Conservation (phyloP, 306 rosid species). For the Rubus parviflorus region DNA sequence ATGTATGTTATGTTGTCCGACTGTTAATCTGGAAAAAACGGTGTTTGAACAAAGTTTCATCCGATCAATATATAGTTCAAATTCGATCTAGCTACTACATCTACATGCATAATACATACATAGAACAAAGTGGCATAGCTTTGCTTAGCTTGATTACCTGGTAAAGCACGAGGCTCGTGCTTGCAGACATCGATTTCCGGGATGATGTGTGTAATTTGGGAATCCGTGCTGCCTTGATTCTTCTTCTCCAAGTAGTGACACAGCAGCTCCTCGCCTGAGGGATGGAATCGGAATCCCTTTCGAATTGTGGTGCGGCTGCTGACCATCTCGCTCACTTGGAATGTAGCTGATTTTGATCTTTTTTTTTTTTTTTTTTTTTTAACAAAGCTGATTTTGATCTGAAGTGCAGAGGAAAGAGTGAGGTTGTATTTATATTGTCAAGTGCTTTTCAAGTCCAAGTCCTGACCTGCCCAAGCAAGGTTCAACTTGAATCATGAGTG, state of each 20-base stretch:
- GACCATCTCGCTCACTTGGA: constrained; percentile 10
- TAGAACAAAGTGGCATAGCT: too few species aligned
- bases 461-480: background rate
- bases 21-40: too few species aligned
- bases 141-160: constrained; percentile 24
- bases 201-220: constrained; percentile 11
- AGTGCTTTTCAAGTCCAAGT: background rate
- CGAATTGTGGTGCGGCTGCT: background rate
- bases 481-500: background rate
- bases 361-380: background rate
- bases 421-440: too few species aligned
- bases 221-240: constrained; percentile 15
- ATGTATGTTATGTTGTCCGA: too few species aligned
- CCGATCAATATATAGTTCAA: too few species aligned
- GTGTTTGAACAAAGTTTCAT: too few species aligned
- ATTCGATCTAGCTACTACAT: too few species aligned
- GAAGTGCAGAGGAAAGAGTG: too few species aligned
- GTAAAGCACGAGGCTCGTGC: constrained; percentile 56
- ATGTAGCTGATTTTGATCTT: background rate
- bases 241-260: constrained; percentile 40
- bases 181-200: constrained; percentile 42
- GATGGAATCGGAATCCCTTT: constrained; percentile 53
- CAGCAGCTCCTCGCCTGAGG: constrained; percentile 61
- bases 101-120: too few species aligned
- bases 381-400: background rate